Evolutionary conservation across 1,284 basidiomycete species (phyloP).

Genomic region (Irpex sp.): DNA sequence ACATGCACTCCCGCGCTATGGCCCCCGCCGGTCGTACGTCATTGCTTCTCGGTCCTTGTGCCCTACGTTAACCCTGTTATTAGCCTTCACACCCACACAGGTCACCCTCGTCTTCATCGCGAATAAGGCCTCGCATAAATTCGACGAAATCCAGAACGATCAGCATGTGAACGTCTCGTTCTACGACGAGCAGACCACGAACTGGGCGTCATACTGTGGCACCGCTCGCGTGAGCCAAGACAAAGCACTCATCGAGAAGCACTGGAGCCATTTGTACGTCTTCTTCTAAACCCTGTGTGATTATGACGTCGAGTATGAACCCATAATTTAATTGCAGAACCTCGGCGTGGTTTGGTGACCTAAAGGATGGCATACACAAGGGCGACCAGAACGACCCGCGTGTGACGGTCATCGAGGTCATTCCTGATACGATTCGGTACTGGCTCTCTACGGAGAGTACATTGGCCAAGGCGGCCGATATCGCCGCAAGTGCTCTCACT

Average conservation of each 20-base stretch:
- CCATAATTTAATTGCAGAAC: slow-evolving; percentile 34
- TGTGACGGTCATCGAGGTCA: slow-evolving; percentile 76
- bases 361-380: slow-evolving; percentile 84
- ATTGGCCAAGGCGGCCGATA: slow-evolving; percentile 45
- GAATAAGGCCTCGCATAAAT: slow-evolving; percentile 75
- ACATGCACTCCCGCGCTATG: slow-evolving; percentile 84
- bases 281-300: background rate
- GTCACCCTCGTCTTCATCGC: slow-evolving; percentile 69
- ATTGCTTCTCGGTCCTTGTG: no score
- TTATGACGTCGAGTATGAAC: background rate
- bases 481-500: slow-evolving; percentile 49
- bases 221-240: slow-evolving; percentile 67
- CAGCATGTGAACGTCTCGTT: slow-evolving; percentile 79
- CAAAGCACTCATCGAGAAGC: slow-evolving; percentile 60
- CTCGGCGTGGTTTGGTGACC: slow-evolving; percentile 83
- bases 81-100: slow-evolving; percentile 46
- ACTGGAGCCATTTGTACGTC: slow-evolving; percentile 62
- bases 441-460: slow-evolving; percentile 55
- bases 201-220: slow-evolving; percentile 85
- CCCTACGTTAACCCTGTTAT: background rate
- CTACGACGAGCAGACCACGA: slow-evolving; percentile 67
- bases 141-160: slow-evolving; percentile 75
- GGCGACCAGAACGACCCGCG: slow-evolving; percentile 82
- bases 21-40: slow-evolving; percentile 61
- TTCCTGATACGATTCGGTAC: slow-evolving; percentile 80